Percentiles rank a stretch among this genome's conserved stretches.
These are phyloP conservation scores for Irpex rosettiformis DNA, from an alignment of 1,284 basidiomycete species.

Conservation along the genomic window DNA sequence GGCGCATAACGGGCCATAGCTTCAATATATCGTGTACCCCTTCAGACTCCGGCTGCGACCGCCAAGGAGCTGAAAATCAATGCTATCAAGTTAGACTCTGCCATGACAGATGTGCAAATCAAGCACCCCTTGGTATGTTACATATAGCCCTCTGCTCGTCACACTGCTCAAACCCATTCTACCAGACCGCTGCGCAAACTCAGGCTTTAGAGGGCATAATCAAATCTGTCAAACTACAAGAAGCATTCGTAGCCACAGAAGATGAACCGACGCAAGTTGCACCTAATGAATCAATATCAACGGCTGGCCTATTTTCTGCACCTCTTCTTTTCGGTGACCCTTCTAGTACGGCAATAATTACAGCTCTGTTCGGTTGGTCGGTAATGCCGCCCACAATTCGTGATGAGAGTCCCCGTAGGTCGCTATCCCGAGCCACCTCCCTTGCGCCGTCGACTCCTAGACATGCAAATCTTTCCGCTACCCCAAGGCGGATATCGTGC, in stretches of 20 bases:
- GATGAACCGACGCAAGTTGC: constrained; percentile 9
- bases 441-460: constrained; percentile 33
- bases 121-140: constrained; percentile 68
- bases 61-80: constrained; percentile 55
- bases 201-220: constrained; percentile 29
- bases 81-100: constrained; percentile 49
- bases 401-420: constrained; percentile 34
- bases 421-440: constrained; percentile 39
- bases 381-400: constrained; percentile 32
- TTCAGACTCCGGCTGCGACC: constrained; percentile 60
- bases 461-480: constrained; percentile 34
- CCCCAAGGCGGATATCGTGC: constrained; percentile 34
- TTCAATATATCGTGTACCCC: constrained; percentile 70
- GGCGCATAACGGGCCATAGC: too few species aligned
- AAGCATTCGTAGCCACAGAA: constrained; percentile 11
- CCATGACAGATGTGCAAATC: constrained; percentile 51
- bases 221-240: constrained; percentile 24
- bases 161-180: constrained; percentile 3
- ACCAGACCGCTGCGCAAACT: constrained; percentile 32
- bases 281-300: constrained; percentile 2
- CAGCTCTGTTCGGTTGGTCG: constrained; percentile 70
- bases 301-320: background rate
- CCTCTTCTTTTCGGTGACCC: constrained; percentile 15
- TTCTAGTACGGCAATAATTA: constrained; percentile 55
- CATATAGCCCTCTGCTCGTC: background rate